Evolutionary conservation across 768 basidiomycete genomes (phyloP).

Genomic region (Suillus spraguei): DNA sequence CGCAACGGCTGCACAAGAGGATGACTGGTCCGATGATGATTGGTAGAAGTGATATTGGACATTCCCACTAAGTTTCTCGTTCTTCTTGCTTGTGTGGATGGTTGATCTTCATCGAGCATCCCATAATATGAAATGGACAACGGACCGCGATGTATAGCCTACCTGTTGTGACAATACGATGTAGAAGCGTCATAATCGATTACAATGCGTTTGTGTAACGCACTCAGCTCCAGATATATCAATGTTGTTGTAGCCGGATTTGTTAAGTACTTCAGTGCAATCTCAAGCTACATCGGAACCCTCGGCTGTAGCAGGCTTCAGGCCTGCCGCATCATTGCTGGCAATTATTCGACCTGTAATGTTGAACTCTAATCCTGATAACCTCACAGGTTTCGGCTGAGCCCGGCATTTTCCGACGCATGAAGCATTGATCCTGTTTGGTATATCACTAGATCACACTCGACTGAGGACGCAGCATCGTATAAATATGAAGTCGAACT

Average conservation of each 20-base stretch:
- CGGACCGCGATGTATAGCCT: neutral
- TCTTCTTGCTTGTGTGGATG: neutral
- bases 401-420: neutral
- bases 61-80: neutral
- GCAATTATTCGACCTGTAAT: no score
- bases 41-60: slow-evolving; percentile 20
- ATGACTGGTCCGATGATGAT: slow-evolving; percentile 33
- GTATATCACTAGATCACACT: neutral
- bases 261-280: neutral
- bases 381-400: no score
- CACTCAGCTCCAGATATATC: neutral
- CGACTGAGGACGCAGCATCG: neutral
- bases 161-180: neutral
- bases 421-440: neutral
- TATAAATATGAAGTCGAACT: neutral
- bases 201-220: neutral
- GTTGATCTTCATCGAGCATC: neutral
- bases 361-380: no score
- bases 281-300: neutral
- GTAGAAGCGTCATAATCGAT: neutral
- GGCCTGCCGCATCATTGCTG: no score
- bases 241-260: neutral
- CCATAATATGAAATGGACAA: neutral
- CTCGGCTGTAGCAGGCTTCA: no score
- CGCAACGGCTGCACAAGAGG: slow-evolving; percentile 17